Conservation (phyloP, 2,329 filamentous ascomycete genomes). For the Alternaria hordeiaustralica region DNA sequence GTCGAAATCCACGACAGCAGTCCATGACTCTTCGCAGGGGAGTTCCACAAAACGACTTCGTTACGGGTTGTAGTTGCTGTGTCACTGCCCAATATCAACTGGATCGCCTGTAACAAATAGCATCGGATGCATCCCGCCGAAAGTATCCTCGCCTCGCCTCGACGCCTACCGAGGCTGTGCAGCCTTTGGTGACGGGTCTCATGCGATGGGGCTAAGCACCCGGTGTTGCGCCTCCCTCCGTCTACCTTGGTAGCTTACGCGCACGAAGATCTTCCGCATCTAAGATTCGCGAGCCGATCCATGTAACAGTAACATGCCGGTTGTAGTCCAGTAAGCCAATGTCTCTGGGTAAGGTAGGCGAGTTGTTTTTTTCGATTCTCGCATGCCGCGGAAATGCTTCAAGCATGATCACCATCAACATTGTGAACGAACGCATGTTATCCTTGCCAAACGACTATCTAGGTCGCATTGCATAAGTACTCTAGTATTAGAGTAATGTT, state of each 20-base stretch:
- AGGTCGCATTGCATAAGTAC: slow-evolving; percentile 12
- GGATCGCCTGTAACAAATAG: background rate
- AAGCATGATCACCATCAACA: background rate
- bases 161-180: background rate
- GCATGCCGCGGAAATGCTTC: background rate
- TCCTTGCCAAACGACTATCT: background rate
- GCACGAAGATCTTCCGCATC: slow-evolving; percentile 8
- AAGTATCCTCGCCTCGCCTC: background rate
- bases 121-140: background rate
- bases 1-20: background rate
- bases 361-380: background rate
- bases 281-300: slow-evolving; percentile 14
- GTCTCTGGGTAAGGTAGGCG: background rate
- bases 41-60: background rate
- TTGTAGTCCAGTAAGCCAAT: background rate
- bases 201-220: background rate
- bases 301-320: slow-evolving; percentile 9
- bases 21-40: background rate
- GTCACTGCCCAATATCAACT: background rate
- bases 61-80: background rate
- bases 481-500: too few relatives aligned
- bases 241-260: background rate
- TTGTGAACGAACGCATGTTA: background rate
- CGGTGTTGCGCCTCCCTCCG: background rate
- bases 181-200: background rate